Percentiles rank a stretch among this genome's conserved stretches.
Evolutionary conservation across 805 yeast genomes (phyloP).

Genomic region (Yamadazyma kitorensis): DNA sequence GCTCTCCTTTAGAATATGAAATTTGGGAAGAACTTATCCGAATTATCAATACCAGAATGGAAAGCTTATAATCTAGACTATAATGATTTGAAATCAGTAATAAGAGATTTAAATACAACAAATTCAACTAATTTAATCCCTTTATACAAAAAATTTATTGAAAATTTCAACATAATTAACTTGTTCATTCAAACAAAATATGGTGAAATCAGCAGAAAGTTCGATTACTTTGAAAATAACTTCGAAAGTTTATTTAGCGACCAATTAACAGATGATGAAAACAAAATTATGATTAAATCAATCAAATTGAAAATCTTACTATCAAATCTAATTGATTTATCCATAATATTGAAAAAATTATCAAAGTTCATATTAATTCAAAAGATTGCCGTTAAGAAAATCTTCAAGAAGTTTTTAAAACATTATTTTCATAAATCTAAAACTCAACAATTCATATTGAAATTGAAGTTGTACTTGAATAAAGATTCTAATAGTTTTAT

Average conservation of each 20-base stretch:
- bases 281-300: conserved; percentile 8
- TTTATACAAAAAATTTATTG: conserved; percentile 39
- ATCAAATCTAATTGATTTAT: conserved; percentile 36
- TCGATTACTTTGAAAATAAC: conserved; percentile 26
- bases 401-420: conserved; percentile 65
- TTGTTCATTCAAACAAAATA: conserved; percentile 65
- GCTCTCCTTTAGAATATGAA: no score
- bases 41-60: conserved; percentile 87
- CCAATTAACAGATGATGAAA: no score
- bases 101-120: conserved; percentile 51
- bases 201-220: conserved; percentile 58
- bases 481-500: conserved; percentile 55
- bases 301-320: conserved; percentile 19
- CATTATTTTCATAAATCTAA: conserved; percentile 30
- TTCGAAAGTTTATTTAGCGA: no score
- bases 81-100: conserved; percentile 66
- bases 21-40: conserved; percentile 74
- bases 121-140: conserved; percentile 26
- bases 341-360: conserved; percentile 56
- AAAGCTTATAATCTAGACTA: conserved; percentile 78
- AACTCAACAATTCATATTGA: conserved; percentile 22
- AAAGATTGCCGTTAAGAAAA: conserved; percentile 68
- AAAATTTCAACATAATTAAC: conserved; percentile 59
- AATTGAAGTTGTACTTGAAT: conserved; percentile 32
- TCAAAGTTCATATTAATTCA: conserved; percentile 72